Conservation (phyloP, 306 rosid genomes). For the Rubus parviflorus region DNA sequence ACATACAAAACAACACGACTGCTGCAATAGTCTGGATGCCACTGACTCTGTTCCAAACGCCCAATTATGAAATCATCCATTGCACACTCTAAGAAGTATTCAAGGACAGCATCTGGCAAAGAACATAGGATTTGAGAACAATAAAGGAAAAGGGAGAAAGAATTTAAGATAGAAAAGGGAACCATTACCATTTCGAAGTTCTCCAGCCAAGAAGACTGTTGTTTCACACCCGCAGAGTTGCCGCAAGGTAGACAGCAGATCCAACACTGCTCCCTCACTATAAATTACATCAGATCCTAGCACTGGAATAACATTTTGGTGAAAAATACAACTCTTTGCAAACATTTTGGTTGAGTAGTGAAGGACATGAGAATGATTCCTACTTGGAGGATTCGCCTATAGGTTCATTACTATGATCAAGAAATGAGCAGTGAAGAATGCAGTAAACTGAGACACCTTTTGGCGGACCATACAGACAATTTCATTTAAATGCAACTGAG, state of each 20-base stretch:
- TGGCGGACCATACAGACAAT: not conserved
- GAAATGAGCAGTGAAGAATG: not conserved
- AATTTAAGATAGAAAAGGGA: not conserved
- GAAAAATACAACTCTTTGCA: not conserved
- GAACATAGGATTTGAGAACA: conserved; percentile 19
- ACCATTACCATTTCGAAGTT: conserved; percentile 65
- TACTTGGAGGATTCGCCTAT: not conserved
- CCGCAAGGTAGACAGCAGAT: conserved; percentile 62
- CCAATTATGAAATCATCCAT: conserved; percentile 65
- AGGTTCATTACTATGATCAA: not conserved
- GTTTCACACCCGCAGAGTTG: conserved; percentile 70
- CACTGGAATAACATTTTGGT: conserved; percentile 38
- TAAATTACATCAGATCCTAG: conserved; percentile 84
- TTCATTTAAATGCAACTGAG: not conserved
- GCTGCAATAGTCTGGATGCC: conserved; percentile 80
- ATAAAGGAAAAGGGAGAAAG: not conserved
- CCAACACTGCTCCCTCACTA: conserved; percentile 70
- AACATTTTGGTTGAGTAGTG: not conserved
- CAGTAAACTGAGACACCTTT: not conserved
- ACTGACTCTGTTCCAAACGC: conserved; percentile 67
- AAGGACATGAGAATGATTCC: not conserved
- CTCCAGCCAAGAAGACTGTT: conserved; percentile 78
- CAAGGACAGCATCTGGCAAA: conserved; percentile 75
- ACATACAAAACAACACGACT: conserved; percentile 72
- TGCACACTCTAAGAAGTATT: conserved; percentile 70